phyloP scores from a whole-genome alignment of 768 basidiomycete genomes.

The Rhodotorula babjevae region DNA sequence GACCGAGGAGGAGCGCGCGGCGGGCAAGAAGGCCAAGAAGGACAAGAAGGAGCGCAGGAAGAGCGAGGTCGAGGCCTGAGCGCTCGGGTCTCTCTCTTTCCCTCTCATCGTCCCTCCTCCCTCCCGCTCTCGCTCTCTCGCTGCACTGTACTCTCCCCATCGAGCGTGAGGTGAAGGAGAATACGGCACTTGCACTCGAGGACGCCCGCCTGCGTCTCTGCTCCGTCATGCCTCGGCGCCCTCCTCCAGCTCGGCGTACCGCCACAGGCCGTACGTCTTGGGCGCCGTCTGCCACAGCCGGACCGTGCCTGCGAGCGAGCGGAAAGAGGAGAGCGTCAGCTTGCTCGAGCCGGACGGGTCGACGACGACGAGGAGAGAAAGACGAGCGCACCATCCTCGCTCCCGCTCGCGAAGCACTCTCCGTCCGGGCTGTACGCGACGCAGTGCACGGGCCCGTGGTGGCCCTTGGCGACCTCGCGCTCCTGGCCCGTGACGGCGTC shows the following conservation, averaged over 20 bases:
- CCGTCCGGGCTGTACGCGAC: slow-evolving; percentile 70
- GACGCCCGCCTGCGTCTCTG: not conserved
- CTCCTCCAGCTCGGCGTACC: slow-evolving; percentile 15
- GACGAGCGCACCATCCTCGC: slow-evolving; percentile 60
- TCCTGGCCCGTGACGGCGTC: slow-evolving; percentile 78
- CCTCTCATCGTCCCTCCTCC: not conserved
- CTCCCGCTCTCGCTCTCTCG: too few relatives aligned
- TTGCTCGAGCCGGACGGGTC: slow-evolving; percentile 62
- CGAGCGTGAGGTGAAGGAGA: too few relatives aligned
- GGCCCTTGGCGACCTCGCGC: slow-evolving; percentile 84
- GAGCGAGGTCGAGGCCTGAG: not conserved
- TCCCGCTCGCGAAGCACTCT: slow-evolving; percentile 94
- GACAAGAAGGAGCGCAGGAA: not conserved
- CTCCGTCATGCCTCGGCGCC: not conserved
- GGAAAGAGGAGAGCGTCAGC: slow-evolving; percentile 5
- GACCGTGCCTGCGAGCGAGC: slow-evolving; percentile 66
- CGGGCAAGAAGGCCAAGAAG: slow-evolving; percentile 15
- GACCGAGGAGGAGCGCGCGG: slow-evolving; percentile 51
- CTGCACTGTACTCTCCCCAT: not conserved
- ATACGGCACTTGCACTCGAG: not conserved
- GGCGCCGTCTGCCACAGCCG: slow-evolving; percentile 87
- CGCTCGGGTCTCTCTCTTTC: not conserved
- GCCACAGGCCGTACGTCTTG: slow-evolving; percentile 79
- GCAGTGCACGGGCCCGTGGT: slow-evolving; percentile 91
- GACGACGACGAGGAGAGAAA: not conserved